Percentiles rank a stretch among this genome's conserved stretches.
phyloP scores from a whole-genome alignment of 1,284 basidiomycete genomes.

The Austropuccinia psidii region DNA sequence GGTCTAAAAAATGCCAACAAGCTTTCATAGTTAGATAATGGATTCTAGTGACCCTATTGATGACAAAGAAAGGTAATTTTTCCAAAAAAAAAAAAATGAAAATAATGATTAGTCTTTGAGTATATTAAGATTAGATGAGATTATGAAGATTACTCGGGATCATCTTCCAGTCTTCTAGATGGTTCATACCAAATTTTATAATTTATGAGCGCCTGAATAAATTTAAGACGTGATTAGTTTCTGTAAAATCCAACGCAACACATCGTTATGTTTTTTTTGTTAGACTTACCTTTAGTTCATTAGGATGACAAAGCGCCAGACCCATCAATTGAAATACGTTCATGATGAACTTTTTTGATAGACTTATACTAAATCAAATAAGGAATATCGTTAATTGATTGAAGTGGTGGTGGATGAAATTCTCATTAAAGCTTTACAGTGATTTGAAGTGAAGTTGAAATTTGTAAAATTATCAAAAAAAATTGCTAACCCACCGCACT shows the following conservation, averaged over 20 bases:
- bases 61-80: not conserved
- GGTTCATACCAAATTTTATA: conserved; percentile 34
- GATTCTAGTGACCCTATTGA: conserved; percentile 41
- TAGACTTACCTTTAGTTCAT: conserved; percentile 23
- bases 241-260: too few relatives aligned
- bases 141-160: conserved; percentile 13
- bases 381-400: too few relatives aligned
- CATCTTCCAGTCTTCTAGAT: not conserved
- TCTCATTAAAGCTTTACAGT: too few relatives aligned
- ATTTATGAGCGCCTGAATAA: conserved; percentile 11
- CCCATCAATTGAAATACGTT: not conserved
- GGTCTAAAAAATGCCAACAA: conserved; percentile 85
- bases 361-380: too few relatives aligned
- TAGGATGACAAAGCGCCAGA: conserved; percentile 17
- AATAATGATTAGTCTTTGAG: not conserved
- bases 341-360: too few relatives aligned
- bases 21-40: conserved; percentile 60
- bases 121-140: not conserved
- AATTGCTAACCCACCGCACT: too few relatives aligned
- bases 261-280: too few relatives aligned
- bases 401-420: too few relatives aligned
- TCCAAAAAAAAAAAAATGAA: not conserved
- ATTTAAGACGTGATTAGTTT: not conserved
- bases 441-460: too few relatives aligned
- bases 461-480: too few relatives aligned